A percentile compares a stretch with the other conserved stretches of the same genome.
Conservation (phyloP, 75 land plant genomes). For the Cryptomeria japonica region DNA sequence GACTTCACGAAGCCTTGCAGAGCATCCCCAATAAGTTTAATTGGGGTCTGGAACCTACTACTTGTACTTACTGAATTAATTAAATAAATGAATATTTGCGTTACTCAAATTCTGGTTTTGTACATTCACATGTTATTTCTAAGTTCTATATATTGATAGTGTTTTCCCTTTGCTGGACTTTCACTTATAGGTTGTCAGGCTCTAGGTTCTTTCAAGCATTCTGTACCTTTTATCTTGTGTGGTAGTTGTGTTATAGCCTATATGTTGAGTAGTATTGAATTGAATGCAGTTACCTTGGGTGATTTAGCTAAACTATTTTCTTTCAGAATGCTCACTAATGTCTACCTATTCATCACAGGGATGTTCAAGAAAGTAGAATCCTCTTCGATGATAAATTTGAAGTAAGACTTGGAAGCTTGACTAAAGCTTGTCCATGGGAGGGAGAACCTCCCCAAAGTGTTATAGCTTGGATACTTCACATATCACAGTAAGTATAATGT, state of each 20-base stretch:
- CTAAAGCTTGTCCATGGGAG: no score
- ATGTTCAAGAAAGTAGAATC: conserved; percentile 93
- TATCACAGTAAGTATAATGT: no score
- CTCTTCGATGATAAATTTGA: conserved; percentile 97
- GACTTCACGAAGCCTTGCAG: no score
- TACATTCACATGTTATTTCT: not conserved
- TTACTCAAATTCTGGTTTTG: not conserved
- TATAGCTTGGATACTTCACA: no score
- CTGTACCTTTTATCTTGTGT: not conserved
- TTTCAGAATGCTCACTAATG: not conserved
- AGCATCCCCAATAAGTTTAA: no score
- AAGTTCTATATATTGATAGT: not conserved
- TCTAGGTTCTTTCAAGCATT: not conserved
- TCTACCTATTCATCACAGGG: conserved; percentile 41
- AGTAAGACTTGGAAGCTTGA: conserved; percentile 52
- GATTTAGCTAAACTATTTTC: not conserved
- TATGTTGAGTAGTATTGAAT: not conserved
- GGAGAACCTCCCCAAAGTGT: no score
- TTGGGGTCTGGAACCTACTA: no score
- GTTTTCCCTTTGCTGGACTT: not conserved
- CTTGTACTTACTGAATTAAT: not conserved
- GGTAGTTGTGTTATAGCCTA: not conserved
- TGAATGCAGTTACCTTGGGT: not conserved
- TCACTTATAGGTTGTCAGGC: not conserved
- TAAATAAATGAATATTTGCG: not conserved